phyloP scores from a whole-genome alignment of 176 grass and related monocot genomes.

The Tillandsia leiboldiana region DNA sequence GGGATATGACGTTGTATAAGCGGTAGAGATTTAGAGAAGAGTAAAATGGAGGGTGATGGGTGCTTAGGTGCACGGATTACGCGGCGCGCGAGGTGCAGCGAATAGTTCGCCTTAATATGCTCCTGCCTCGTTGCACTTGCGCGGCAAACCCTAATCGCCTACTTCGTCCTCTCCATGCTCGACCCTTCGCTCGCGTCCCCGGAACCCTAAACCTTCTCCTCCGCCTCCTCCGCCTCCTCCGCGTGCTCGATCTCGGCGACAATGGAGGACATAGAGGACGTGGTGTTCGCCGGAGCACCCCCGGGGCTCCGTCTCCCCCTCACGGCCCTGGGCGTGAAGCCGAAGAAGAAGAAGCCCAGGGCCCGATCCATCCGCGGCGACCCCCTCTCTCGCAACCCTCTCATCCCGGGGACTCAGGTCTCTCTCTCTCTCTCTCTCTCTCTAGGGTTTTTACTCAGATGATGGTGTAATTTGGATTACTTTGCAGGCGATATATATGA shows the following conservation, averaged over 20 bases:
- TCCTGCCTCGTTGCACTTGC: too few species aligned
- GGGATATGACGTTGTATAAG: too few species aligned
- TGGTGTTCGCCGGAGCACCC: slow-evolving; percentile 42
- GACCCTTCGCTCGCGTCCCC: too few species aligned
- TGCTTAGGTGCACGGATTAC: too few species aligned
- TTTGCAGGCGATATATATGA: slow-evolving; percentile 73
- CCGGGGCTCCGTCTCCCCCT: slow-evolving; percentile 59
- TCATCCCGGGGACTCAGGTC: slow-evolving; percentile 85
- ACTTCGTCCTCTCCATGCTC: too few species aligned
- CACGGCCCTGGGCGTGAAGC: slow-evolving; percentile 49
- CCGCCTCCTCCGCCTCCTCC: too few species aligned
- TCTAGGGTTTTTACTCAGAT: neutral
- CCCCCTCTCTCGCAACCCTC: slow-evolving; percentile 14
- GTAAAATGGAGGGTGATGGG: too few species aligned
- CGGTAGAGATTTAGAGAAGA: too few species aligned
- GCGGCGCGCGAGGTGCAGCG: too few species aligned
- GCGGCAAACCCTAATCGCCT: too few species aligned
- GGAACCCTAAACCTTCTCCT: too few species aligned
- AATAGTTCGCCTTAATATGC: too few species aligned
- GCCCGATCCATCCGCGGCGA: slow-evolving; percentile 25
- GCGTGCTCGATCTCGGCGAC: neutral
- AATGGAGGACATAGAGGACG: slow-evolving; percentile 92
- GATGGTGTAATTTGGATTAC: neutral
- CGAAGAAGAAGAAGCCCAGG: slow-evolving; percentile 47
- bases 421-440: neutral